Base-by-base conservation (phyloP, 352 stramenopile species). In the Phytophthora brassicae region DNA sequence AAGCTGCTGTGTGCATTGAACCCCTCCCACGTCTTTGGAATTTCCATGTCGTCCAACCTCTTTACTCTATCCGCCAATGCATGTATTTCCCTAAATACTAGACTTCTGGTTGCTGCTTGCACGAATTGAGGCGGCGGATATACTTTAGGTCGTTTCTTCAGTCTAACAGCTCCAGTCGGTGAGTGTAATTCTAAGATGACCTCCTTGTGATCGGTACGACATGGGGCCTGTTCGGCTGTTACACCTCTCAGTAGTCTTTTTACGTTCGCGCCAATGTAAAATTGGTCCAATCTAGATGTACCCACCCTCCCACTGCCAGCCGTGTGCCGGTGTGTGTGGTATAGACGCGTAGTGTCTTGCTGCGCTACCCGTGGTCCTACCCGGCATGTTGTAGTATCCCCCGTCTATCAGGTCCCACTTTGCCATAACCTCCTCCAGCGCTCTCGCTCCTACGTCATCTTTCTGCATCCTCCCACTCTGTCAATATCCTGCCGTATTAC, bases 91-190 rank as follows among this genome's bases (percentile, higher is more conserved):
- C 5, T 16, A 0, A 2, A 6, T 16, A 39, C 17, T 14, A 17
- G 11, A 14, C 33, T 39, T 28, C 6, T 44, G 8, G 8, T 8
- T 8, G 26, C 26, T 9, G 26, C 26, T 31, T 31, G 26, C 26
- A 31, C 26, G 26, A 9, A 31, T 31, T 31, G 47, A 14, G 47
- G 47, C 12, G 47, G 47, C 19, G 47, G 47, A 13, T 55, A 55
- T 2, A 44, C 2, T 7, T 44, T 45, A 3, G 17, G 31, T 28
- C 19, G 14, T 19, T 42, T 55, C 7, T 19, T 16, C 16, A 55
- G 2, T 24, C 29, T n/a, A 28, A 41, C 23, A 8, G 9, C 22
- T 16, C 43, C 23, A 0, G 16, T 49, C 8, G 43, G 43, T 17
- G 23, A 19, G 31, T 49, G 29, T 13, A 44, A 6, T 17, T 43